Conservation (phyloP, 2,329 filamentous ascomycete species). For the Pseudogymnoascus sp. region DNA sequence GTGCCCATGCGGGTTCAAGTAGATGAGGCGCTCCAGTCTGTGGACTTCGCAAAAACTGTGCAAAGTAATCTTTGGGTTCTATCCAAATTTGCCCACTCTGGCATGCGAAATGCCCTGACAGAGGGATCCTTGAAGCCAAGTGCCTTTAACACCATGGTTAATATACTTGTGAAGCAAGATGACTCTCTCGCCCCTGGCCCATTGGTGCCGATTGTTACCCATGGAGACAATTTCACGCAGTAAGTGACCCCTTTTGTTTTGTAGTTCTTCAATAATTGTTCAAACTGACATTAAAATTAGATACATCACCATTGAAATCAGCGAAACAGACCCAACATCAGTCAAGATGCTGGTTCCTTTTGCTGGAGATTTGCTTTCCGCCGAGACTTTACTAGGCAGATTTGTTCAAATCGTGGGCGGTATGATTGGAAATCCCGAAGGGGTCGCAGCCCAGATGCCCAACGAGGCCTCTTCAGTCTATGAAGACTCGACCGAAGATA, state of each 20-base stretch:
- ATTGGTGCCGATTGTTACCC: not conserved
- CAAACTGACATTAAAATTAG: not conserved
- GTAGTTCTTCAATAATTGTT: not conserved
- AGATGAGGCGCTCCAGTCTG: not conserved
- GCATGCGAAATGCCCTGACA: conserved; percentile 1
- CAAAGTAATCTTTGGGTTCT: not conserved
- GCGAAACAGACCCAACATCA: conserved; percentile 4
- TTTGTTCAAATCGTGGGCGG: not conserved
- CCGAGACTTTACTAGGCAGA: not conserved
- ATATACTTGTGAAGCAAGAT: conserved; percentile 6
- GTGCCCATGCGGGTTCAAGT: not conserved
- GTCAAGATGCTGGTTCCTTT: not conserved
- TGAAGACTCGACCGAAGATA: not conserved
- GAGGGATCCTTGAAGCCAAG: not conserved
- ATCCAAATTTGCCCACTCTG: not conserved
- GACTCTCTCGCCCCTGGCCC: not conserved
- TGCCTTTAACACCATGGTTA: conserved; percentile 8
- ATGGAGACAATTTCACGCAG: not conserved
- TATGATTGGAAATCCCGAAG: not conserved
- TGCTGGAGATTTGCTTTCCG: not conserved
- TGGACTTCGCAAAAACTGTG: not conserved
- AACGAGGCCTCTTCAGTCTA: not conserved
- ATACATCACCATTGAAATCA: conserved; percentile 6
- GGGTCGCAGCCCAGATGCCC: not conserved
- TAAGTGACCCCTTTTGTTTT: not conserved